A percentile compares a stretch with the other conserved stretches of the same genome.
Evolutionary conservation across 129 eudicot genomes (phyloP).

Genomic region (Centaurea solstitialis): DNA sequence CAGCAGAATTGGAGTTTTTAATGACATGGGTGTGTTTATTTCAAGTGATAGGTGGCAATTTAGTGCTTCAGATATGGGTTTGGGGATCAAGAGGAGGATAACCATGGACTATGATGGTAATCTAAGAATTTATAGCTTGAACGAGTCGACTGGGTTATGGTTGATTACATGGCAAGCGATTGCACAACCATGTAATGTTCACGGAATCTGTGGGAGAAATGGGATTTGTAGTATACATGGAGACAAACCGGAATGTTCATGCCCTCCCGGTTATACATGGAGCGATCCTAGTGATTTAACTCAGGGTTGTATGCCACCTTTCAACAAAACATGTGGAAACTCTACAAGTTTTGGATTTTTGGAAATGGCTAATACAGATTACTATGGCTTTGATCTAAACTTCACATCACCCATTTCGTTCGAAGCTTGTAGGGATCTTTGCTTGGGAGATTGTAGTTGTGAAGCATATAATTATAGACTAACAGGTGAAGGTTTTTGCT

Average conservation of each 20-base stretch:
- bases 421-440: slow-evolving; percentile 38
- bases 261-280: slow-evolving; percentile 45
- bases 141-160: slow-evolving; percentile 36
- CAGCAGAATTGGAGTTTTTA: slow-evolving; percentile 39
- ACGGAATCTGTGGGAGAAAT: slow-evolving; percentile 52
- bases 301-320: slow-evolving; percentile 42
- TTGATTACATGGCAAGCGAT: slow-evolving; percentile 45
- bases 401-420: neutral
- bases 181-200: slow-evolving; percentile 35
- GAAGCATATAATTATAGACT: slow-evolving; percentile 45
- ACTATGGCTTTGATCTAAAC: slow-evolving; percentile 58
- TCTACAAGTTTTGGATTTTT: slow-evolving; percentile 36
- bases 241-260: slow-evolving; percentile 31
- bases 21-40: slow-evolving; percentile 36
- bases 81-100: slow-evolving; percentile 44
- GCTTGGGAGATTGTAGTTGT: slow-evolving; percentile 45
- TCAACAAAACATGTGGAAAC: slow-evolving; percentile 18
- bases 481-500: slow-evolving; percentile 43
- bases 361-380: slow-evolving; percentile 41
- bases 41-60: slow-evolving; percentile 38
- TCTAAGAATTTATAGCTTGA: slow-evolving; percentile 55
- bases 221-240: slow-evolving; percentile 49
- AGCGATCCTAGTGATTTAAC: slow-evolving; percentile 39
- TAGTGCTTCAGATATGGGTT: slow-evolving; percentile 37
- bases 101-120: slow-evolving; percentile 61